Evolutionary conservation across 352 stramenopile species (phyloP).

Genomic region (Pythium guiyangense): DNA sequence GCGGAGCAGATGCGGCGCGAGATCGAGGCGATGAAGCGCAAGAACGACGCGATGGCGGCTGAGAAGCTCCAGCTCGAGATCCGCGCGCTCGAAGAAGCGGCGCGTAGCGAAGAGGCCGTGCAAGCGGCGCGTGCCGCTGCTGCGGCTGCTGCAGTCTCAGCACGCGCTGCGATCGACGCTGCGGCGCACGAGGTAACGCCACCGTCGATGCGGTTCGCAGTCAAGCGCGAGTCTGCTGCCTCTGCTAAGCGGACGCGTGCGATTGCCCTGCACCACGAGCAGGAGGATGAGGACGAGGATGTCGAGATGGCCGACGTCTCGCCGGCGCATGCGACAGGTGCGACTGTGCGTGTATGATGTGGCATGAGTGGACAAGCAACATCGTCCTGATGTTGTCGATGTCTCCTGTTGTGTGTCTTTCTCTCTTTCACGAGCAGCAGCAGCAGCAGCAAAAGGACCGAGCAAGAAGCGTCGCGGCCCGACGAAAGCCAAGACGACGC

Average conservation of each 20-base stretch:
- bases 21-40: slow-evolving; percentile 41
- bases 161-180: slow-evolving; percentile 63
- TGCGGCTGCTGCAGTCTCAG: slow-evolving; percentile 57
- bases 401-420: neutral
- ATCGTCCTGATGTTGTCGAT: neutral
- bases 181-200: slow-evolving; percentile 36
- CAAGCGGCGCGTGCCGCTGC: slow-evolving; percentile 54
- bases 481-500: slow-evolving; percentile 30
- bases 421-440: slow-evolving; percentile 20
- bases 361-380: neutral
- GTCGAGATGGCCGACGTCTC: slow-evolving; percentile 56
- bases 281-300: slow-evolving; percentile 44
- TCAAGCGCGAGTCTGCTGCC: slow-evolving; percentile 20
- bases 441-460: slow-evolving; percentile 27
- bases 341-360: slow-evolving; percentile 2
- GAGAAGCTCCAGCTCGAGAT: slow-evolving; percentile 45
- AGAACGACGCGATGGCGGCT: slow-evolving; percentile 42
- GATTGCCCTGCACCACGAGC: slow-evolving; percentile 19
- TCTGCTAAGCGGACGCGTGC: slow-evolving; percentile 39
- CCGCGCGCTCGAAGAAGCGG: slow-evolving; percentile 30
- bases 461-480: slow-evolving; percentile 49
- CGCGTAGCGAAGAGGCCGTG: slow-evolving; percentile 59
- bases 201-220: neutral
- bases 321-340: too few relatives aligned
- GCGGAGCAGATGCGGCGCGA: slow-evolving; percentile 31